Conservation (phyloP, 2,329 filamentous ascomycete genomes). For the Pseudopyricularia cyperi region DNA sequence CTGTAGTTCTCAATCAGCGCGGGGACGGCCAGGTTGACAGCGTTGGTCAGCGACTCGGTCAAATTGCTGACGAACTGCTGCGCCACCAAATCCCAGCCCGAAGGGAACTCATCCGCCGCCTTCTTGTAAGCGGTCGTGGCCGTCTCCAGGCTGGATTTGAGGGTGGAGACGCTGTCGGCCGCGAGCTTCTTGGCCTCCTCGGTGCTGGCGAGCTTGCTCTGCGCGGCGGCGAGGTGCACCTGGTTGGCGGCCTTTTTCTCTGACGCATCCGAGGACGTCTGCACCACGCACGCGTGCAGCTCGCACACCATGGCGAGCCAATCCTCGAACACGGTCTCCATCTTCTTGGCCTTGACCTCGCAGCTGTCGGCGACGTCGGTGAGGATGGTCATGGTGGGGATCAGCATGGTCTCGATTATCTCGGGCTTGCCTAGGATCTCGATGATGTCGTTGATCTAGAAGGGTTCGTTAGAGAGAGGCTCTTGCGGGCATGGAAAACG, state of each 20-base stretch:
- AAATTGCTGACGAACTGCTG: neutral
- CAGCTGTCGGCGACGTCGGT: neutral
- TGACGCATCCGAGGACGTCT: neutral
- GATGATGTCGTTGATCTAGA: neutral
- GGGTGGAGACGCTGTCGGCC: neutral
- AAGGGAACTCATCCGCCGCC: neutral
- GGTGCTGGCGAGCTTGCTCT: neutral
- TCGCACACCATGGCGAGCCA: neutral
- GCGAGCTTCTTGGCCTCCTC: neutral
- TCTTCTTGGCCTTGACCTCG: neutral
- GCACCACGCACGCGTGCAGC: neutral
- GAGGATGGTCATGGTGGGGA: neutral
- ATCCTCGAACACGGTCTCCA: neutral
- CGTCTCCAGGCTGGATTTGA: neutral
- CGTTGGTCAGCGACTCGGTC: neutral
- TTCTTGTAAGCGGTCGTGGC: neutral
- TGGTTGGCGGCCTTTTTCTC: neutral
- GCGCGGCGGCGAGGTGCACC: neutral
- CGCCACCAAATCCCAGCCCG: neutral
- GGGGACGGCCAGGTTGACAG: neutral
- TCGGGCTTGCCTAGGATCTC: neutral
- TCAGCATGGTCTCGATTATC: neutral
- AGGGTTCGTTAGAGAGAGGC: neutral
- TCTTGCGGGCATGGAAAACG: neutral
- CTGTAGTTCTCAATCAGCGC: neutral